Conservation (phyloP, 768 basidiomycete species). For the Collybia nuda region DNA sequence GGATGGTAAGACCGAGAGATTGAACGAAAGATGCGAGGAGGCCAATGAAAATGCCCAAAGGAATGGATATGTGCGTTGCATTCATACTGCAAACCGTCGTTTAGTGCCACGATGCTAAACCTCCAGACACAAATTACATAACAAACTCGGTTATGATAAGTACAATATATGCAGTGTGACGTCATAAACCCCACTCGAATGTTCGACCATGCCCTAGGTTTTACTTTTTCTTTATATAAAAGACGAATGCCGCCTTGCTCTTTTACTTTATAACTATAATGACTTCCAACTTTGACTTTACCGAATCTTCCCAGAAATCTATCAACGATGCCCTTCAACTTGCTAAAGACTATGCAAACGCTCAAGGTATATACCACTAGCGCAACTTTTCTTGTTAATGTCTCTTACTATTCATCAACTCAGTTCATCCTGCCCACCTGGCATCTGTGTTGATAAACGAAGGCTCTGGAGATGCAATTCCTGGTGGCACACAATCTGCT, state of each 20-base stretch:
- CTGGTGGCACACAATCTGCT: slow-evolving; percentile 29
- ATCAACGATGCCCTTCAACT: slow-evolving; percentile 73
- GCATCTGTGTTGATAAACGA: slow-evolving; percentile 82
- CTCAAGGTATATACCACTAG: slow-evolving; percentile 65
- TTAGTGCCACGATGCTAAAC: neutral
- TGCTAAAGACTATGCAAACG: slow-evolving; percentile 82
- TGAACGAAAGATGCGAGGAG: slow-evolving; percentile 87
- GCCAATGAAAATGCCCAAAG: slow-evolving; percentile 57
- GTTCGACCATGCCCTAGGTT: no score
- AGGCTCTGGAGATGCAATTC: slow-evolving; percentile 32
- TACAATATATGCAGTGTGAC: no score
- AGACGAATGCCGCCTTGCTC: no score
- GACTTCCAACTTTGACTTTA: slow-evolving; percentile 73
- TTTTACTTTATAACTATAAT: slow-evolving; percentile 22
- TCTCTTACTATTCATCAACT: slow-evolving; percentile 5
- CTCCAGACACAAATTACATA: neutral
- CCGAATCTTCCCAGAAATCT: slow-evolving; percentile 77
- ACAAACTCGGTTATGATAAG: neutral
- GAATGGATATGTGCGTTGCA: slow-evolving; percentile 40
- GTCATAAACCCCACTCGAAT: no score
- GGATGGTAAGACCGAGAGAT: slow-evolving; percentile 87
- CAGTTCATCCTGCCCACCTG: slow-evolving; percentile 84
- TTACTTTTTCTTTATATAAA: no score
- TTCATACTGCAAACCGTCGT: slow-evolving; percentile 6
- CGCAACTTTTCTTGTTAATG: slow-evolving; percentile 2